These are phyloP conservation scores for Jaltomata sinuosa DNA, from an alignment of 257 asterid genomes.

Conservation along the genomic window DNA sequence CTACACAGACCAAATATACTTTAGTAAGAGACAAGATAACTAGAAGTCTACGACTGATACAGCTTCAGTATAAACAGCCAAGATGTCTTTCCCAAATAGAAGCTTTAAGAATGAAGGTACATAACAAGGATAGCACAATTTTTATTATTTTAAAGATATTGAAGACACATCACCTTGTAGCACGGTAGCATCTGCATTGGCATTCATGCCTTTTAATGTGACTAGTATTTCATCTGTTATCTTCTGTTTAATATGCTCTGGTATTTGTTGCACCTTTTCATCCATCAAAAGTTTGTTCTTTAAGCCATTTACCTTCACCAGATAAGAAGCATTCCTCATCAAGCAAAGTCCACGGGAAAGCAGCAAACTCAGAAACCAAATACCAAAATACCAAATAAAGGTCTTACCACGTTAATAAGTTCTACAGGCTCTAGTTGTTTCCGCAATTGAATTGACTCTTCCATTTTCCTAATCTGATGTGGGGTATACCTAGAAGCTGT, in stretches of 20 bases:
- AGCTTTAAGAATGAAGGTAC: neutral
- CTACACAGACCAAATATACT: neutral
- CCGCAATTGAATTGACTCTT: conserved; percentile 68
- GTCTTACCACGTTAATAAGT: conserved; percentile 69
- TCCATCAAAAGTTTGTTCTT: conserved; percentile 31
- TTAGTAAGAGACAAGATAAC: neutral
- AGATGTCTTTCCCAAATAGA: neutral
- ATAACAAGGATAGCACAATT: neutral
- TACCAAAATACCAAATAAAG: conserved; percentile 1
- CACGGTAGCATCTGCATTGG: conserved; percentile 38
- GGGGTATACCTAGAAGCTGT: conserved; percentile 62
- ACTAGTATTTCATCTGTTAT: conserved; percentile 45
- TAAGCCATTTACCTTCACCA: conserved; percentile 45
- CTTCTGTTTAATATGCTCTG: conserved; percentile 47
- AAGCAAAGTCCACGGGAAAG: neutral
- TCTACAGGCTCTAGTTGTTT: conserved; percentile 64
- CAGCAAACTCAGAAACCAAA: neutral
- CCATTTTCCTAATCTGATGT: conserved; percentile 74
- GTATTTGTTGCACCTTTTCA: conserved; percentile 46
- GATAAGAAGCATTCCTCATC: neutral
- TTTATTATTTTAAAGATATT: neutral
- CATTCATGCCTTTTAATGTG: conserved; percentile 47
- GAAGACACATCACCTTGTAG: conserved; percentile 40
- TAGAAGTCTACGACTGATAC: neutral
- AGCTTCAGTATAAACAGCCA: neutral